Evolutionary conservation across 495 filamentous ascomycete genomes (phyloP), one percentile per base, ranked within the genome.

Genomic region (Penicillium roqueforti): DNA sequence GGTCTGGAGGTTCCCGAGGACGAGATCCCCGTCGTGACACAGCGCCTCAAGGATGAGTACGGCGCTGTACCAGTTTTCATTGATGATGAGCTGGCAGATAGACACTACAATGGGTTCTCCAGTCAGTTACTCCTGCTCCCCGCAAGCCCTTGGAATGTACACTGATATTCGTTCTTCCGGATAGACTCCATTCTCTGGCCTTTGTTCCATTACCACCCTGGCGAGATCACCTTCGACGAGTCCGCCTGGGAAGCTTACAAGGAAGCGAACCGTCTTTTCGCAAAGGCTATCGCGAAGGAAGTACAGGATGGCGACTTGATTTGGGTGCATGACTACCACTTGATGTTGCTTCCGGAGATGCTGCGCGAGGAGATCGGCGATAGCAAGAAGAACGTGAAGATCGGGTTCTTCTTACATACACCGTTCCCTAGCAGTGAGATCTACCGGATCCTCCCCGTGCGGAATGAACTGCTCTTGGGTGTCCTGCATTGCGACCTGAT

Each of bases 341-440:
- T 97, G 57, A 97, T 98, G 92, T 83, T 98, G 4, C 80, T 98
- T 18, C 92, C 92, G 3, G 81, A 88, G 56, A 92, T 98, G 89
- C 79, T 98, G 37, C 88, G 92, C 57, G 87, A 96, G 60, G 90
- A 92, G 65, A 81, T 88, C 48, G 86, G 85, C 20, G 71, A 83
- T 34, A 75, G 71, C 34, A 86, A 87, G 68, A 85, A 88, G 70
- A 92, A 95, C 59, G 82, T 97, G 59, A 96, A 92, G 76, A 89
- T 98, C 62, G 92, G 92, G 48, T 97, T 97, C 79, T 97, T 96
- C 78, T 78, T 98, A 26, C 93, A 98, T 61, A 98, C 92, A 0
- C 91, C 93, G 2, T 98, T 98, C 73, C 92, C 92, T n/a, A 92
- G 88, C 68, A 91, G 87, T 57, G 92, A 98, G 68, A 95, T 98